Percentiles rank a stretch among this genome's conserved stretches.
Conservation (phyloP, 768 basidiomycete genomes). For the Auricularia auricula-judae region DNA sequence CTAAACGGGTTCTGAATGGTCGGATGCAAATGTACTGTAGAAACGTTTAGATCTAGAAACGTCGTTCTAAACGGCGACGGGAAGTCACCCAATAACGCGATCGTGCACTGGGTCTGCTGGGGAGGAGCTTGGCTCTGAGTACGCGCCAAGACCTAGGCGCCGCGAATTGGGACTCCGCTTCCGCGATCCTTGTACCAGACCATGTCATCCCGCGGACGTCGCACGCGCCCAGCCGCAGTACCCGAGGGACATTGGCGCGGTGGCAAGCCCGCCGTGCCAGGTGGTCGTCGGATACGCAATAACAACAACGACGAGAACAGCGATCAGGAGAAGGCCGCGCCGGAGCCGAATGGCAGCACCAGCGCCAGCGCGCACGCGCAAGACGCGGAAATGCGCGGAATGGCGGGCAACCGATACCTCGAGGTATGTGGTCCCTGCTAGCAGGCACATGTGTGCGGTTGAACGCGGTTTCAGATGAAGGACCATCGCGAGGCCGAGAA, state of each 20-base stretch:
- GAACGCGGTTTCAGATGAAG: not conserved
- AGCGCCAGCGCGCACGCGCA: not conserved
- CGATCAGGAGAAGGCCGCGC: not conserved
- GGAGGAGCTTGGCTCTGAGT: not conserved
- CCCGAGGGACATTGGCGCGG: not conserved
- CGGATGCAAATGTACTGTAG: too few species aligned
- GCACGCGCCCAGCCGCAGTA: not conserved
- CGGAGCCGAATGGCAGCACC: not conserved
- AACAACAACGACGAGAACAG: not conserved
- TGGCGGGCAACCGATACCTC: not conserved
- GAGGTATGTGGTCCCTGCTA: not conserved
- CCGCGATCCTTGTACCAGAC: not conserved
- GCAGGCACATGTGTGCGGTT: not conserved
- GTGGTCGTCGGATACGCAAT: not conserved
- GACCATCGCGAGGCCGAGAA: conserved; percentile 49
- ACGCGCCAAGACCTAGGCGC: too few species aligned
- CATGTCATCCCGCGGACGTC: not conserved
- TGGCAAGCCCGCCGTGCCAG: not conserved
- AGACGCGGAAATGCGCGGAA: not conserved
- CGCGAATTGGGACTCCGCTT: too few species aligned
- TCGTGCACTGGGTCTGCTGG: too few species aligned
- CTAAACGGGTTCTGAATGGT: too few species aligned
- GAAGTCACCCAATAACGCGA: too few species aligned
- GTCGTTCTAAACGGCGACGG: too few species aligned
- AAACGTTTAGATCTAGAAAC: too few species aligned